phyloP scores from a whole-genome alignment of 1,139 yeast genomes.

The Lodderomyces jiufengensis region DNA sequence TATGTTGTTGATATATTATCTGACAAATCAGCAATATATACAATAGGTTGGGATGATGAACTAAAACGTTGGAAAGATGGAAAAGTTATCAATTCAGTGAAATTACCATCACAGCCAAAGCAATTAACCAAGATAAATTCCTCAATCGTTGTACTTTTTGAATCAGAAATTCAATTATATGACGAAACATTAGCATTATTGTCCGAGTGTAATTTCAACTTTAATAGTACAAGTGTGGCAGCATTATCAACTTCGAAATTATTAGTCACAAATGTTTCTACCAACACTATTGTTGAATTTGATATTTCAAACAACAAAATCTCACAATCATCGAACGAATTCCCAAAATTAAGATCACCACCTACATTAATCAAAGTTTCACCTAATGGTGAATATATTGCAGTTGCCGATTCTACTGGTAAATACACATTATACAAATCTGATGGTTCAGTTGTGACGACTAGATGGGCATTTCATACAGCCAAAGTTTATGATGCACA shows the following conservation, averaged over 20 bases:
- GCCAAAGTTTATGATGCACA: constrained; percentile 71
- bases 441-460: constrained; percentile 62
- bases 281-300: constrained; percentile 31
- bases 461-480: constrained; percentile 95
- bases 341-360: constrained; percentile 55
- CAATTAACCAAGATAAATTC: constrained; percentile 35
- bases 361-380: constrained; percentile 67
- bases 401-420: constrained; percentile 86
- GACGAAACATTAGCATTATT: constrained; percentile 21
- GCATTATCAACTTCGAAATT: constrained; percentile 27
- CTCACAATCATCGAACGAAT: constrained; percentile 15
- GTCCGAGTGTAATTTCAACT: constrained; percentile 25
- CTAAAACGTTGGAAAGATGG: constrained; percentile 44
- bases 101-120: constrained; percentile 63
- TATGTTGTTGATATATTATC: constrained; percentile 47
- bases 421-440: constrained; percentile 68
- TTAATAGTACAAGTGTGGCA: constrained; percentile 37
- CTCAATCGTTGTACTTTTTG: constrained; percentile 45
- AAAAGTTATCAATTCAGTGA: constrained; percentile 22
- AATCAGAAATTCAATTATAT: constrained; percentile 38
- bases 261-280: constrained; percentile 50
- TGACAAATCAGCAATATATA: constrained; percentile 25
- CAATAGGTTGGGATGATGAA: constrained; percentile 91
- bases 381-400: constrained; percentile 64
- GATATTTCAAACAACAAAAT: constrained; percentile 17